Evolutionary conservation across 139 green algal species (phyloP).

Genomic region (Coccomyxa sp.): DNA sequence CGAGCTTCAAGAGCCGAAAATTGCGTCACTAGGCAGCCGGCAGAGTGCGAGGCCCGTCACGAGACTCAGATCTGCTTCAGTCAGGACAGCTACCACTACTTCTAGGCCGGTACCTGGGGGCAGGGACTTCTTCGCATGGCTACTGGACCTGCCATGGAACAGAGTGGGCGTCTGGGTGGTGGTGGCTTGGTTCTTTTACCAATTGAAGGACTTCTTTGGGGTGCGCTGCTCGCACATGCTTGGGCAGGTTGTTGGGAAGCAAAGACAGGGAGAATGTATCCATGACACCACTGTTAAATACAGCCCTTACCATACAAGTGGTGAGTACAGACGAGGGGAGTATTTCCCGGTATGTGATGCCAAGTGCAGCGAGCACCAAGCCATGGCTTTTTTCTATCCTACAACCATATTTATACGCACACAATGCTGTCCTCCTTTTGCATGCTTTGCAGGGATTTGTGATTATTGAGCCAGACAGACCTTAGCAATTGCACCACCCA

Average conservation of each 20-base stretch:
- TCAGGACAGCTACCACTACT: too few relatives aligned
- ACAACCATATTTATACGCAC: too few relatives aligned
- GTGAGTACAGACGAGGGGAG: neutral
- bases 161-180: constrained; percentile 56
- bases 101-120: neutral
- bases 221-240: constrained; percentile 37
- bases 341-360: neutral
- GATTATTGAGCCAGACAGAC: too few relatives aligned
- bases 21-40: too few relatives aligned
- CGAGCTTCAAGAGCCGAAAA: too few relatives aligned
- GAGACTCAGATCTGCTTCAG: too few relatives aligned
- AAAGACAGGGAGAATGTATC: too few relatives aligned
- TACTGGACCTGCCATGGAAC: constrained; percentile 59
- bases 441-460: too few relatives aligned
- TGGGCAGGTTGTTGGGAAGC: neutral
- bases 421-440: too few relatives aligned
- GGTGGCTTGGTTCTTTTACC: constrained; percentile 46
- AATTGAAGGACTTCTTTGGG: constrained; percentile 85
- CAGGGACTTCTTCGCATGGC: constrained; percentile 1
- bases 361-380: neutral
- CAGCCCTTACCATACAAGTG: neutral
- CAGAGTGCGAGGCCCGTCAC: too few relatives aligned
- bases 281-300: too few relatives aligned
- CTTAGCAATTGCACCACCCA: too few relatives aligned
- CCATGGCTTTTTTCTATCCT: neutral